Percentiles rank a stretch among this genome's conserved stretches.
phyloP scores from a whole-genome alignment of 345 rosid genomes.

The Eucalyptus guilfoylei region DNA sequence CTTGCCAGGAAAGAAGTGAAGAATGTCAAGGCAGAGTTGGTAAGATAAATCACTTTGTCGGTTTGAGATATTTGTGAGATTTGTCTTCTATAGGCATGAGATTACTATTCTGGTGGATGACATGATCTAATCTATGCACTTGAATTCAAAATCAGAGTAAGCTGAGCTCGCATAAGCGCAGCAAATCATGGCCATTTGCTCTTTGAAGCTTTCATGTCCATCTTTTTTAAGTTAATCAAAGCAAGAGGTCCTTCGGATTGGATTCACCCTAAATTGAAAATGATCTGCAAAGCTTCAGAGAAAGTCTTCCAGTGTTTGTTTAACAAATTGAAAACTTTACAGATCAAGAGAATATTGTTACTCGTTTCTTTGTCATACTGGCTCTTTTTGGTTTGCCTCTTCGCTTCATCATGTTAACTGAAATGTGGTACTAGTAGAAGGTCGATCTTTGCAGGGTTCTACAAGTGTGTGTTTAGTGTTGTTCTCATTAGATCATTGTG shows the following conservation, averaged over 20 bases:
- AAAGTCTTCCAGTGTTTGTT: not conserved
- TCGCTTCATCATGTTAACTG: not conserved
- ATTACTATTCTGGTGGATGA: not conserved
- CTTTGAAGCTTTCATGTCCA: not conserved
- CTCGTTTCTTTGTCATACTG: not conserved
- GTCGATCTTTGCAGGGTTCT: not conserved
- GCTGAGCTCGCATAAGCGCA: not conserved
- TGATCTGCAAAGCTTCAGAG: not conserved
- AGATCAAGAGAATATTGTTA: not conserved
- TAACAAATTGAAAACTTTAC: not conserved
- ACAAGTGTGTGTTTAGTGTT: not conserved
- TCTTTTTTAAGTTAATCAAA: not conserved
- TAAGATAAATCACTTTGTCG: conserved; percentile 13
- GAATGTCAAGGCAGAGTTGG: conserved; percentile 65
- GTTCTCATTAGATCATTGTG: not conserved
- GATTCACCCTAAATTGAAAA: not conserved
- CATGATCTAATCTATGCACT: not conserved
- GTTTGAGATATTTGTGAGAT: not conserved
- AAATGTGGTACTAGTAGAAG: not conserved
- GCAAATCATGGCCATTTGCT: not conserved
- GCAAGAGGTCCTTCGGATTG: not conserved
- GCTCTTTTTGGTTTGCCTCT: not conserved
- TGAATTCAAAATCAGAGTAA: not conserved
- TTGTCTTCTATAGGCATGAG: not conserved
- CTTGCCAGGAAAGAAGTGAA: conserved; percentile 67